phyloP scores from a whole-genome alignment of 257 asterid species.

The Forsythia suspensa region DNA sequence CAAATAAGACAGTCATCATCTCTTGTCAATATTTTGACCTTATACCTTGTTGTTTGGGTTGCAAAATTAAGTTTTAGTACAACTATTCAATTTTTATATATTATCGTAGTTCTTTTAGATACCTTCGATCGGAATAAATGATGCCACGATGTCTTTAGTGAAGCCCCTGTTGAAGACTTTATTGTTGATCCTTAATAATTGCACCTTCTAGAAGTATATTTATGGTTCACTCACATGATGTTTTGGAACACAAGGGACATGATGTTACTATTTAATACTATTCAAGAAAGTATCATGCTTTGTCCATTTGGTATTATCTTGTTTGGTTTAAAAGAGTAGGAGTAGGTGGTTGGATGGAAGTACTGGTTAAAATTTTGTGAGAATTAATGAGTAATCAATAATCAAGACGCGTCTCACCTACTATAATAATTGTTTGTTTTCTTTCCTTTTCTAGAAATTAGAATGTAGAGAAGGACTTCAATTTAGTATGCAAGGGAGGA shows the following conservation, averaged over 20 bases:
- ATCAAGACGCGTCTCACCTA: conserved; percentile 12
- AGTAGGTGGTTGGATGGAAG: conserved; percentile 26
- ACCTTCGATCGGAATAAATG: neutral
- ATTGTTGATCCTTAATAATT: neutral
- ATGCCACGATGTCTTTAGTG: neutral
- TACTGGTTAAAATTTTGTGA: neutral
- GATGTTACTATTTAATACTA: neutral
- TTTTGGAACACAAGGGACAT: neutral
- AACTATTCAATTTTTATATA: neutral
- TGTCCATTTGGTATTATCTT: neutral
- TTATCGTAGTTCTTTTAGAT: no score
- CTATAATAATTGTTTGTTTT: neutral
- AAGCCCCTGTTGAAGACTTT: neutral
- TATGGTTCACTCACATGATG: neutral
- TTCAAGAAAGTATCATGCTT: neutral
- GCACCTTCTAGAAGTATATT: neutral
- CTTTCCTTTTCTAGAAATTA: neutral
- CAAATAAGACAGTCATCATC: neutral
- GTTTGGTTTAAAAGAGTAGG: conserved; percentile 8
- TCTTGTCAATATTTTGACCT: neutral
- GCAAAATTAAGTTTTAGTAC: neutral
- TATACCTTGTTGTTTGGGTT: neutral
- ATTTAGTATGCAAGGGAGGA: neutral
- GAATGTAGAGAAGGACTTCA: neutral
- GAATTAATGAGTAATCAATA: neutral